Base-by-base conservation (phyloP, 306 rosid species). In the Sechiopsis laciniata region DNA sequence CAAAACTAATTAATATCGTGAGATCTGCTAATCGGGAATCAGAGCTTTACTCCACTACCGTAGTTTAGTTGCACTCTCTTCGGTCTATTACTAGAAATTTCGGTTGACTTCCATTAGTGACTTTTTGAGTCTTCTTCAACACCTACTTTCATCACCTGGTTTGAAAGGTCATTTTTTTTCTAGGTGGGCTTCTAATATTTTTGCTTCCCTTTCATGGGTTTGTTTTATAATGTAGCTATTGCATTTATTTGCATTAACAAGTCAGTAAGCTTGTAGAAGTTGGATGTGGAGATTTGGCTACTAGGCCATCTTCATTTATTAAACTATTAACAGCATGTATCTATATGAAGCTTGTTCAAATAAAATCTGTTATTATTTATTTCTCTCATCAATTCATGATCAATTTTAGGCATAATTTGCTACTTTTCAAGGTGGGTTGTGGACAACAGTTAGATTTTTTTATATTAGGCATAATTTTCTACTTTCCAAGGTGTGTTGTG, bases 1-100 rank as follows among this genome's bases (percentile, higher is more conserved):
- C 71, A 81, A 54, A 65, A 83, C 9, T 88, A 71, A 59, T 26
- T 12, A 13, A 50, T 59, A 24, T 6, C 55, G 0, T 22, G 7
- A 22, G 10, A 60, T 74, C 48, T 11, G 4, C 62, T 59, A 57
- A 42, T 13, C 11, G 11, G 2, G 48, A 42, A 42, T 42, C 11
- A 8, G 12, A 42, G 48, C 48, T 42, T 42, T 9, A 8, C 48
- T 8, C 48, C 48, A 42, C 48, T 42, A 9, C 48, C 12, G 48
- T 42, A 42, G 0, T 45, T 74, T 45, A 40, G 5, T 29, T 55
- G 8, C 8, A 5, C 29, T 64, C 40, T 35, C 11, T 56, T 56
- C 20, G n/a, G 40, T 59, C 42, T 3, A 59, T 59, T 62, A 19
- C 68, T 35, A 26, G 35, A 19, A 15, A 26, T 13, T 62, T 29